Percentiles rank a stretch among this genome's conserved stretches.
These are phyloP conservation scores for Pseudogymnoascus sp. DNA, from an alignment of 2,329 filamentous ascomycete species.

Conservation along the genomic window DNA sequence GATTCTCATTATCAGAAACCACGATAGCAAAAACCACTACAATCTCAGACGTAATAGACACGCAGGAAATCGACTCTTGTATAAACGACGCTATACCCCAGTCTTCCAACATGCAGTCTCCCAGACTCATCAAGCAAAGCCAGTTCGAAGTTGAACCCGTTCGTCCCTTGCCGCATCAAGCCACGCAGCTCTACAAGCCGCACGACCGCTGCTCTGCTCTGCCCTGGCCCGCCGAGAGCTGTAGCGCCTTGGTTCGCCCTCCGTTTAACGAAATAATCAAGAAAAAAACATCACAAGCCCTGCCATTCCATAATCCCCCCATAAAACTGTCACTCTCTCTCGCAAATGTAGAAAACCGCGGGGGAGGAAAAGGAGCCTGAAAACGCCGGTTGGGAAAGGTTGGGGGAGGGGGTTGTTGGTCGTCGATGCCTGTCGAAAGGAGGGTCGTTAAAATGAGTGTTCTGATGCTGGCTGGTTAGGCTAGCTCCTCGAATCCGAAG, in stretches of 20 bases:
- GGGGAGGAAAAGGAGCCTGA: neutral
- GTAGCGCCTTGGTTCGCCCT: neutral
- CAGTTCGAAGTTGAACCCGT: neutral
- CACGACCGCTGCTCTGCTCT: neutral
- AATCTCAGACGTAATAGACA: conserved; percentile 6
- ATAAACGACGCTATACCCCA: conserved; percentile 2
- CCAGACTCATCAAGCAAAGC: conserved; percentile 1
- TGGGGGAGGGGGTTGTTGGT: neutral
- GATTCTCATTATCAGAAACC: conserved; percentile 4
- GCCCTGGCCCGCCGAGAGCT: conserved; percentile 6
- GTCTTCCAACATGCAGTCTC: conserved; percentile 1
- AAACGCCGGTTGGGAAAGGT: conserved; percentile 3
- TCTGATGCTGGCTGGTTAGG: neutral
- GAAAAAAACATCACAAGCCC: neutral
- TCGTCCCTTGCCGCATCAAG: neutral
- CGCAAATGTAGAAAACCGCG: neutral
- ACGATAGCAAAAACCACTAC: neutral
- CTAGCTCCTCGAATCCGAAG: conserved; percentile 56
- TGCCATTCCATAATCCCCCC: conserved; percentile 2
- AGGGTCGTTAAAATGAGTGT: conserved; percentile 7
- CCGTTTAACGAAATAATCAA: conserved; percentile 7
- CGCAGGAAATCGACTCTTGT: conserved; percentile 9
- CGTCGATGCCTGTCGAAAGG: conserved; percentile 9
- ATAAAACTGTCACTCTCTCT: neutral
- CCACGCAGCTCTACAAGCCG: neutral